phyloP scores from a whole-genome alignment of 495 filamentous ascomycete genomes.

The Aspergillus biplanus region DNA sequence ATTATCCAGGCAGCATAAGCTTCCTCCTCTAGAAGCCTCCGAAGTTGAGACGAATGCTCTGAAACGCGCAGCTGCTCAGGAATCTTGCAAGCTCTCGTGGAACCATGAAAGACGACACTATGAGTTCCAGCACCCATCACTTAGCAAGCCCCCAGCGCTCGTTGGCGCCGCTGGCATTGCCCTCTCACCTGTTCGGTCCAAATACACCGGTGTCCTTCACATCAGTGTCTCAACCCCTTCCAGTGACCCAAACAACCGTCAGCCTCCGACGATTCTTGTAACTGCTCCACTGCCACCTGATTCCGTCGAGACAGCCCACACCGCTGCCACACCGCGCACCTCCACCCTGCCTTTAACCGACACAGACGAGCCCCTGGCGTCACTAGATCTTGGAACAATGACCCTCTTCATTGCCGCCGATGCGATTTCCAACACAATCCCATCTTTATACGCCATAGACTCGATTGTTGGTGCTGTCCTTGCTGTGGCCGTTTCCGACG shows the following conservation, averaged over 20 bases:
- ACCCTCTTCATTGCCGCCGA: slow-evolving; percentile 52
- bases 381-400: slow-evolving; percentile 52
- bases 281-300: slow-evolving; percentile 43
- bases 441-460: slow-evolving; percentile 74
- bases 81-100: slow-evolving; percentile 74
- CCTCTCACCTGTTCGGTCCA: slow-evolving; percentile 58
- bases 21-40: slow-evolving; percentile 47
- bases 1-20: slow-evolving; percentile 41
- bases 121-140: slow-evolving; percentile 71
- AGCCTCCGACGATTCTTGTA: slow-evolving; percentile 47
- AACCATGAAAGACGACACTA: slow-evolving; percentile 63
- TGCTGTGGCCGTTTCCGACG: slow-evolving; percentile 68
- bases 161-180: slow-evolving; percentile 61
- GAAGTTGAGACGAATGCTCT: slow-evolving; percentile 60
- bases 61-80: slow-evolving; percentile 66
- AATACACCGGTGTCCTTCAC: slow-evolving; percentile 40
- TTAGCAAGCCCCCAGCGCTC: slow-evolving; percentile 51
- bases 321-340: slow-evolving; percentile 46
- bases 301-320: slow-evolving; percentile 38
- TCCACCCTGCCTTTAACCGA: slow-evolving; percentile 50
- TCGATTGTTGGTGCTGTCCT: slow-evolving; percentile 70
- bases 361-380: slow-evolving; percentile 48
- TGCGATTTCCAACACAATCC: slow-evolving; percentile 45
- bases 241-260: slow-evolving; percentile 21
- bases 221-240: slow-evolving; percentile 47